Evolutionary conservation across 257 asterid genomes (phyloP).

Genomic region (Anisodus acutangulus): DNA sequence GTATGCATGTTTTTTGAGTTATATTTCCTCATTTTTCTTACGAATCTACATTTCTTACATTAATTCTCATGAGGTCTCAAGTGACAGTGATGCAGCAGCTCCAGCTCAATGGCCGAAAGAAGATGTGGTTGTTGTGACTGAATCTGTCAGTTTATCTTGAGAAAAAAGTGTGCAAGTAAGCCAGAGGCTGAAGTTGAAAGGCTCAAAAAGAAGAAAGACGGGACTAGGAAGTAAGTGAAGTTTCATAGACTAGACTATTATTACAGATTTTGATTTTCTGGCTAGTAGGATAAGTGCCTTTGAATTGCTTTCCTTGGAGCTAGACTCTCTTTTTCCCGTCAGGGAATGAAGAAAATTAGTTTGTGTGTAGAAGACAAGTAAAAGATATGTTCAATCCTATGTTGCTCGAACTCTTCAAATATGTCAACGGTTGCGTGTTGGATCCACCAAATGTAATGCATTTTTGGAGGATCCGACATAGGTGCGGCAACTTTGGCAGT

Average conservation of each 20-base stretch:
- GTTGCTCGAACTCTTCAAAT: too few species aligned
- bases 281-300: neutral
- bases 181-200: conserved; percentile 82
- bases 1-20: neutral
- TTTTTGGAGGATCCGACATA: too few species aligned
- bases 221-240: conserved; percentile 62
- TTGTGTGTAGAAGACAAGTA: neutral
- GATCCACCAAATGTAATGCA: too few species aligned
- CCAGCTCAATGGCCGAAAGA: conserved; percentile 74
- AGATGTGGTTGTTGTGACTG: conserved; percentile 41
- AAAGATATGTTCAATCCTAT: neutral
- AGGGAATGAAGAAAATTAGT: neutral
- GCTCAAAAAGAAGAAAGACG: conserved; percentile 78
- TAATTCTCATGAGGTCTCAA: conserved; percentile 55
- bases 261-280: neutral
- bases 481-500: neutral
- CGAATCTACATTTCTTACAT: neutral
- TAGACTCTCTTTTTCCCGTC: neutral
- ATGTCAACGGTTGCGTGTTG: too few species aligned
- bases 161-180: conserved; percentile 48
- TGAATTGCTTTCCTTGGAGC: neutral
- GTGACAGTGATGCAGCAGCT: conserved; percentile 57
- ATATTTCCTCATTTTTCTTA: neutral
- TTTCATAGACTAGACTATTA: neutral
- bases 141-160: conserved; percentile 55